Base-by-base conservation (phyloP, 257 asterid genomes). In the Lantana camara region DNA sequence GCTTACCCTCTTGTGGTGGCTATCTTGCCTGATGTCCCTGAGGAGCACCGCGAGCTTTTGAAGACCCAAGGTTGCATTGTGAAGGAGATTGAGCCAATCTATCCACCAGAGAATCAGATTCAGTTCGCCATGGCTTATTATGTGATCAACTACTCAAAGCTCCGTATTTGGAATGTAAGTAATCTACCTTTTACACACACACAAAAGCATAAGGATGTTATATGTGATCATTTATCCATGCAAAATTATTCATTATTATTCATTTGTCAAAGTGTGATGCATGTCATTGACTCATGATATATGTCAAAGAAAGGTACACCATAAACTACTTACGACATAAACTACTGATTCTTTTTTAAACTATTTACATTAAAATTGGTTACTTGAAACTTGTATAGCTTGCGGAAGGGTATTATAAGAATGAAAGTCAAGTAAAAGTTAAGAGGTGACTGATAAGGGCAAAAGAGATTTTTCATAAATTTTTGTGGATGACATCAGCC, bases 1-100 rank as follows among this genome's bases (percentile, higher is more conserved):
- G 79, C 77, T 0, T 83, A 81, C 73, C 90, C 83, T 14, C 83
- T 84, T 19, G 90, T 84, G 60, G 87, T 84, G 22, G 90, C 87
- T 4, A 67, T 79, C 37, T 61, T 81, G 71, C 90, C 90, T 0
- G 83, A 81, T 14, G 87, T 84, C 6, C 90, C 90, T 0, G 82
- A 81, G 72, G 90, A 84, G 9, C 90, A 84, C 55, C 83, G 83
- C 0, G 65, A 72, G 69, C 62, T 81, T 5, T 55, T 83, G 55
- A 55, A 73, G 69, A 57, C 66, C 7, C 87, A 83, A 21, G 90
- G 87, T 8, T 83, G 90, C 58, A 74, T 83, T 41, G 75, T 83
- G 6, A 68, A 47, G 63, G 90, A 83, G 78, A 83, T 80, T 22
- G 83, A 53, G 53, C 85, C 90, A 0, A 74, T 83, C 0, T 73